Conservation (phyloP, 768 basidiomycete genomes). For the Pulveroboletus sp. region DNA sequence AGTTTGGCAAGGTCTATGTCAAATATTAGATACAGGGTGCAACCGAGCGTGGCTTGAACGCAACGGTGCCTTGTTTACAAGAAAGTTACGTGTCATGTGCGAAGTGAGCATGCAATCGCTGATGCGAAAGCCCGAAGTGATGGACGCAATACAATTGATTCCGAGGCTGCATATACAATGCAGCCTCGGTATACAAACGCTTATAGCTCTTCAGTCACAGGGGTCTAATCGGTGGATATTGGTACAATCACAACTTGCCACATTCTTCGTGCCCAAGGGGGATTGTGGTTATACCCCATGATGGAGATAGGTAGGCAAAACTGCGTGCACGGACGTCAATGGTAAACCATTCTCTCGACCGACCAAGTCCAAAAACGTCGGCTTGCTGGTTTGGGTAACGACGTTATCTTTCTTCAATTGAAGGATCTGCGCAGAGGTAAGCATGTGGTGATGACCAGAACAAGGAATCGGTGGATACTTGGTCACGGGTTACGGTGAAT, state of each 20-base stretch:
- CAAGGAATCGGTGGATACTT: conserved; percentile 37
- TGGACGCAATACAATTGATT: neutral
- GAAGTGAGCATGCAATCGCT: too few relatives aligned
- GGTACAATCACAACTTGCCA: neutral
- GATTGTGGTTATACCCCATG: neutral
- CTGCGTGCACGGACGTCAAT: conserved; percentile 46
- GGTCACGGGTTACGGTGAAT: conserved; percentile 61
- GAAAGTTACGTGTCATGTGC: too few relatives aligned
- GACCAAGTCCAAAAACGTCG: conserved; percentile 34
- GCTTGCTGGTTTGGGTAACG: conserved; percentile 32
- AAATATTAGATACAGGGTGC: conserved; percentile 16
- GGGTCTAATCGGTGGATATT: neutral
- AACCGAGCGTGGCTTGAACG: too few relatives aligned
- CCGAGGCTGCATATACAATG: neutral
- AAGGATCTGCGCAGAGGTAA: conserved; percentile 41
- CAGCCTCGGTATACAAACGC: too few relatives aligned
- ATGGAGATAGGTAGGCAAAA: conserved; percentile 50
- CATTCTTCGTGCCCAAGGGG: too few relatives aligned
- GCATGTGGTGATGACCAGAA: neutral
- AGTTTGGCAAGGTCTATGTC: neutral
- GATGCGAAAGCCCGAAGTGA: neutral
- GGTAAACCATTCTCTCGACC: conserved; percentile 29
- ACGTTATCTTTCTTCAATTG: conserved; percentile 61
- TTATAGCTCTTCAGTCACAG: neutral
- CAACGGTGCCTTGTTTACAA: too few relatives aligned